phyloP scores from a whole-genome alignment of 306 rosid species.

The Cucumis cinereus region DNA sequence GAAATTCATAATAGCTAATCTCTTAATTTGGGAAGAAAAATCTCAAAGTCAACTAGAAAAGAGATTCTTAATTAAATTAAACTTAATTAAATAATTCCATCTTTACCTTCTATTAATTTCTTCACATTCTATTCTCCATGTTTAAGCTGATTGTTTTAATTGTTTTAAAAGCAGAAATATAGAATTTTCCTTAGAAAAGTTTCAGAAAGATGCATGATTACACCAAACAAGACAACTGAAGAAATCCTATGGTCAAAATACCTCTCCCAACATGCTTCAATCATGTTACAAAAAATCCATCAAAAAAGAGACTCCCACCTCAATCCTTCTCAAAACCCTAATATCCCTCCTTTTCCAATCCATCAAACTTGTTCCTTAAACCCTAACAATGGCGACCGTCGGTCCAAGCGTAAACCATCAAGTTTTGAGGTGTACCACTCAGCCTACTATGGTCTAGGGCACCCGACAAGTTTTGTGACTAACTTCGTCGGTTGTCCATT shows the following conservation, averaged over 20 bases:
- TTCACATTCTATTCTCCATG: background rate
- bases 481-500: background rate
- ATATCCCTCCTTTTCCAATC: background rate
- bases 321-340: background rate
- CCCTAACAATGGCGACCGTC: background rate
- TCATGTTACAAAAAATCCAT: background rate
- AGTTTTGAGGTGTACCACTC: background rate
- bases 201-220: background rate
- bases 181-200: conserved; percentile 8
- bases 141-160: background rate
- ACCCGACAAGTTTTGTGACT: background rate
- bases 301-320: background rate
- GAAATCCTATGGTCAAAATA: background rate
- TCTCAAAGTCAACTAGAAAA: background rate
- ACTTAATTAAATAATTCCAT: background rate
- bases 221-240: background rate
- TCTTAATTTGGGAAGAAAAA: background rate
- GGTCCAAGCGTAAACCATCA: background rate
- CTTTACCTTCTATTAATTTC: background rate
- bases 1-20: background rate
- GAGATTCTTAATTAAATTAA: background rate
- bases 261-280: conserved; percentile 1
- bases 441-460: background rate
- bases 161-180: background rate
- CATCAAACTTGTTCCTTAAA: background rate